phyloP scores from a whole-genome alignment of 441 rosid species.

The Iberis amara region DNA sequence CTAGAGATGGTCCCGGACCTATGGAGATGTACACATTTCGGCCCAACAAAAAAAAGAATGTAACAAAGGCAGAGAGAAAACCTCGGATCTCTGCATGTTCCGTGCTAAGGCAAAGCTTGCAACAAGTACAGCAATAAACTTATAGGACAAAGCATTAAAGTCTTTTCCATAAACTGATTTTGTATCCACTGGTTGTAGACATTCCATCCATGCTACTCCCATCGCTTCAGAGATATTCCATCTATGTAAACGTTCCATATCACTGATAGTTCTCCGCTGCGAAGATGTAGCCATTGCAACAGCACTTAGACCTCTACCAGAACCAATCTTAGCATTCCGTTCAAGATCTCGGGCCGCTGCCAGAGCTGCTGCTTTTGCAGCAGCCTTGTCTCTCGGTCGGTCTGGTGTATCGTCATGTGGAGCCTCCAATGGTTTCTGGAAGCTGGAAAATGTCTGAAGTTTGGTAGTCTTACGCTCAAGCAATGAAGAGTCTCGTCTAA shows the following conservation, averaged over 20 bases:
- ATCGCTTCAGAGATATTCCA: slow-evolving; percentile 90
- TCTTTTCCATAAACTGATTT: slow-evolving; percentile 91
- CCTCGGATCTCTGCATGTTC: slow-evolving; percentile 93
- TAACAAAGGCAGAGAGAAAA: slow-evolving; percentile 32
- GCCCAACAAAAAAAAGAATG: neutral
- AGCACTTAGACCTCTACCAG: slow-evolving; percentile 96
- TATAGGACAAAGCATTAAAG: slow-evolving; percentile 84
- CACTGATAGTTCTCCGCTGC: slow-evolving; percentile 73
- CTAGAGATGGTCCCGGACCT: too few relatives aligned
- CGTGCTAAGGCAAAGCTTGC: slow-evolving; percentile 98
- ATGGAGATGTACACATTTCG: too few relatives aligned
- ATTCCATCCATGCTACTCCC: slow-evolving; percentile 97
- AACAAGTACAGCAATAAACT: slow-evolving; percentile 85
- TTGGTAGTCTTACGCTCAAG: slow-evolving; percentile 65
- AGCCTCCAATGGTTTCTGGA: slow-evolving; percentile 66
- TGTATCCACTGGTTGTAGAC: slow-evolving; percentile 82
- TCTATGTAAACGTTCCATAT: slow-evolving; percentile 76
- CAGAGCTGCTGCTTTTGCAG: slow-evolving; percentile 93
- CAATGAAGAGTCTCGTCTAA: slow-evolving; percentile 69
- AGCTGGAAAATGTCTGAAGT: slow-evolving; percentile 76
- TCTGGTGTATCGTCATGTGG: slow-evolving; percentile 49
- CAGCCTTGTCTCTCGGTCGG: slow-evolving; percentile 80
- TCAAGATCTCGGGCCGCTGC: slow-evolving; percentile 98
- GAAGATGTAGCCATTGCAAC: slow-evolving; percentile 98
- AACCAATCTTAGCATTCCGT: slow-evolving; percentile 86